Conservation (phyloP, 1,139 yeast species). For the Lodderomyces elongisporus region DNA sequence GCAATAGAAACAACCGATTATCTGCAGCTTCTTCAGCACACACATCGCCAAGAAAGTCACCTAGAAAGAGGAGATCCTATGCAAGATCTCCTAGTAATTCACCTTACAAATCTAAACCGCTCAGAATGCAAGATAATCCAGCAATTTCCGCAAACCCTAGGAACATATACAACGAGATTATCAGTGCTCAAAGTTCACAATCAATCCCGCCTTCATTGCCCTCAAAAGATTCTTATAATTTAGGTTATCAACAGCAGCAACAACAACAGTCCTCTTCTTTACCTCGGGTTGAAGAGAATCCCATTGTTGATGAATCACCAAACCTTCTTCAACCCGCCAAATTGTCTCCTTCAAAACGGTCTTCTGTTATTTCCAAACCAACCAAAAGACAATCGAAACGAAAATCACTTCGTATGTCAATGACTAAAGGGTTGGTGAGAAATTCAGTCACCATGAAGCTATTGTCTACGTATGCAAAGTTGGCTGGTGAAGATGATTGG, state of each 20-base stretch:
- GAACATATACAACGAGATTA: conserved; percentile 44
- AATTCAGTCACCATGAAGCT: conserved; percentile 67
- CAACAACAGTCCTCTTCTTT: conserved; percentile 3
- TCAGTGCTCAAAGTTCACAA: conserved; percentile 31
- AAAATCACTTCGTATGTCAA: conserved; percentile 37
- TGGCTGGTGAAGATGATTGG: conserved; percentile 65
- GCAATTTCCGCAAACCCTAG: conserved; percentile 37
- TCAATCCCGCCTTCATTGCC: conserved; percentile 27
- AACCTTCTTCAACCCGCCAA: conserved; percentile 31
- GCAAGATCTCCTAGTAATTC: conserved; percentile 18
- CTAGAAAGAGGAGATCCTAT: conserved; percentile 12
- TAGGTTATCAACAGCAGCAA: not conserved
- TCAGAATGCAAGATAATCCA: conserved; percentile 5
- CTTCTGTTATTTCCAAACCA: conserved; percentile 20
- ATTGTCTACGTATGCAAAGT: conserved; percentile 65
- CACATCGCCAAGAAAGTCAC: conserved; percentile 25
- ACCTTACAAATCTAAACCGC: conserved; percentile 7
- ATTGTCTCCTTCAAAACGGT: conserved; percentile 26
- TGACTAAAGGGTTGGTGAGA: conserved; percentile 50
- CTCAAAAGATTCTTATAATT: conserved; percentile 28
- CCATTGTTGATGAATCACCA: conserved; percentile 22
- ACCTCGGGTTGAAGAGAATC: conserved; percentile 15
- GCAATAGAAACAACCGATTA: too few relatives aligned
- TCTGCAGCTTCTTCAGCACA: conserved; percentile 27
- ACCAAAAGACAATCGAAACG: conserved; percentile 31